Percentiles rank a stretch among this genome's conserved stretches.
These are phyloP conservation scores for Talaromyces funiculosus DNA, from an alignment of 2,329 filamentous ascomycete genomes.

Conservation along the genomic window DNA sequence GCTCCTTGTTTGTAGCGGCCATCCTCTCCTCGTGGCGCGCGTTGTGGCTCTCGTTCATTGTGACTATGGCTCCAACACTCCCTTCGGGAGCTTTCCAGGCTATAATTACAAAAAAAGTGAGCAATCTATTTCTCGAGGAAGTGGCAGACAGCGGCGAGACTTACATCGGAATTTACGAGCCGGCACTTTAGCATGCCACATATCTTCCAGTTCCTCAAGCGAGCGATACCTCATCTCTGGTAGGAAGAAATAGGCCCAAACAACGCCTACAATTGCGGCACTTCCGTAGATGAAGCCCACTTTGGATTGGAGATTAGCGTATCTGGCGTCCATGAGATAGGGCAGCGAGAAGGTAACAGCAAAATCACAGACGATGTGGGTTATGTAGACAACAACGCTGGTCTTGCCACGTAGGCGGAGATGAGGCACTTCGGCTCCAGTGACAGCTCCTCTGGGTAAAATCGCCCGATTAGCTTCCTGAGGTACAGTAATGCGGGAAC, in stretches of 20 bases:
- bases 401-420: conserved; percentile 13
- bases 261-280: not conserved
- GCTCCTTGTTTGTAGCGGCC: no score
- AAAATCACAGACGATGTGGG: not conserved
- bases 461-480: no score
- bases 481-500: no score
- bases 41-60: no score
- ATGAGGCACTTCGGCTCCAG: conserved; percentile 17
- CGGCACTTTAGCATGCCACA: not conserved
- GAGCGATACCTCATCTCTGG: not conserved
- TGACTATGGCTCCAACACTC: no score
- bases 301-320: not conserved
- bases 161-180: not conserved
- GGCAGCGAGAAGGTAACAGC: not conserved
- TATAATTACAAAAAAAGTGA: no score
- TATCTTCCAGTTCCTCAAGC: not conserved
- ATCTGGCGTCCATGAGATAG: not conserved
- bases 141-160: no score
- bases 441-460: no score
- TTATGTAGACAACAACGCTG: not conserved
- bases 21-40: no score
- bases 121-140: no score
- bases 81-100: no score
- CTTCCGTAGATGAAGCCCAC: not conserved
- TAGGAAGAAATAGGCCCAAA: not conserved